A percentile compares a stretch with the other conserved stretches of the same genome.
phyloP scores from a whole-genome alignment of 192 early-diverging fungal species.

The Entrophospora sp. region DNA sequence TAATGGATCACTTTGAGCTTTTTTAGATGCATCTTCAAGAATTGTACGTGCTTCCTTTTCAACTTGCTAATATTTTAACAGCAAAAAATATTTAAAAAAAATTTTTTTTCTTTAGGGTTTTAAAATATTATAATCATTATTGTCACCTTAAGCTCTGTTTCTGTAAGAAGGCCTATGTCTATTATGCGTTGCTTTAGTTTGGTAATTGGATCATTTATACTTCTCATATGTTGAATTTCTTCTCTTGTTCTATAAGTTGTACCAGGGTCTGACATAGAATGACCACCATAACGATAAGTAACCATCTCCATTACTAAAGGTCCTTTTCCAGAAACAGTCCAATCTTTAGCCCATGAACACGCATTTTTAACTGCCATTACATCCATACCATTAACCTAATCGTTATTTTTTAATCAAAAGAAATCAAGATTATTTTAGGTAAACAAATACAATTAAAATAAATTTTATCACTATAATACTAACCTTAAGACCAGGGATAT shows the following conservation, averaged over 20 bases:
- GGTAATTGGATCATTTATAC: conserved; percentile 87
- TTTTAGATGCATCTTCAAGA: conserved; percentile 78
- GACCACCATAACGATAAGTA: conserved; percentile 98
- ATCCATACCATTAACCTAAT: conserved; percentile 85
- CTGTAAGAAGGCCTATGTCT: conserved; percentile 57
- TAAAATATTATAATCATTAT: too few species aligned
- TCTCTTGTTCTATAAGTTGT: conserved; percentile 99
- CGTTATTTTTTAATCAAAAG: conserved; percentile 20
- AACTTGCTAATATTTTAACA: conserved; percentile 41
- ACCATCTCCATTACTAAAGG: conserved; percentile 92
- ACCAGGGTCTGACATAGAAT: conserved; percentile 99
- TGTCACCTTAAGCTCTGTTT: conserved; percentile 89
- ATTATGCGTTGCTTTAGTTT: conserved; percentile 81
- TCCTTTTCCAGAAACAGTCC: conserved; percentile 72
- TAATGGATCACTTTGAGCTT: conserved; percentile 74
- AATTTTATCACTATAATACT: too few species aligned
- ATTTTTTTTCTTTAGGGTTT: too few species aligned
- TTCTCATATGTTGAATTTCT: conserved; percentile 97
- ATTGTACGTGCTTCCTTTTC: conserved; percentile 84
- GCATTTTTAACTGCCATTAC: conserved; percentile 85
- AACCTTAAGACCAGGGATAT: conserved; percentile 91
- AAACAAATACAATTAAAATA: neutral
- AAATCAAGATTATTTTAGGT: neutral
- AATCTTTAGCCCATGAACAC: conserved; percentile 75
- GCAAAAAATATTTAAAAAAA: too few species aligned